phyloP scores from a whole-genome alignment of 768 basidiomycete genomes.

The Tubosaeta sp. region DNA sequence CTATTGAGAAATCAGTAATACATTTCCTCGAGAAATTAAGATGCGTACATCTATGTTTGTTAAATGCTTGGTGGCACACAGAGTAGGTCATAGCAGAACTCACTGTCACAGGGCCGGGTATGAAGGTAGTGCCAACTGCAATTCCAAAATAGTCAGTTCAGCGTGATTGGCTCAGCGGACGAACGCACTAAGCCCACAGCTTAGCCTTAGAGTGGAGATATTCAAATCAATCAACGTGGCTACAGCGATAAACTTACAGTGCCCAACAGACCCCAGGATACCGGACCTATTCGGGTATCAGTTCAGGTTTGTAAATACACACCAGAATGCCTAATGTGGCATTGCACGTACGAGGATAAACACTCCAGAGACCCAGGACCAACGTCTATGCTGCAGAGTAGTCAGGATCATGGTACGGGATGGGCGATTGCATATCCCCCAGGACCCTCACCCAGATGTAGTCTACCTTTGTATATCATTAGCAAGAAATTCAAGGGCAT shows the following conservation, averaged over 20 bases:
- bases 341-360: constrained; percentile 14
- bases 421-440: background rate
- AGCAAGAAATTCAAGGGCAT: background rate
- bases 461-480: constrained; percentile 5
- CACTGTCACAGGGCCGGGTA: background rate
- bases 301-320: background rate
- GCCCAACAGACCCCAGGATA: constrained; percentile 1
- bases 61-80: background rate
- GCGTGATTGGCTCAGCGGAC: background rate
- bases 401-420: background rate
- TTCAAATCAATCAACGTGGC: background rate
- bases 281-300: background rate
- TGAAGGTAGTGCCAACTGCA: background rate
- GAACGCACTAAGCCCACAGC: background rate
- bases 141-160: background rate
- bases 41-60: background rate
- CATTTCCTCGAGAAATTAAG: background rate
- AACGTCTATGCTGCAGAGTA: background rate
- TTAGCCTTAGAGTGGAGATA: background rate
- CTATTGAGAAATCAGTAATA: background rate
- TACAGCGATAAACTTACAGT: background rate
- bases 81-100: background rate
- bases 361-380: constrained; percentile 13
- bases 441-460: constrained; percentile 20
- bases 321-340: background rate